Percentiles rank a stretch among this genome's conserved stretches.
phyloP scores from a whole-genome alignment of 1,284 basidiomycete species.

The Pseudozyma tsukubaensis region DNA sequence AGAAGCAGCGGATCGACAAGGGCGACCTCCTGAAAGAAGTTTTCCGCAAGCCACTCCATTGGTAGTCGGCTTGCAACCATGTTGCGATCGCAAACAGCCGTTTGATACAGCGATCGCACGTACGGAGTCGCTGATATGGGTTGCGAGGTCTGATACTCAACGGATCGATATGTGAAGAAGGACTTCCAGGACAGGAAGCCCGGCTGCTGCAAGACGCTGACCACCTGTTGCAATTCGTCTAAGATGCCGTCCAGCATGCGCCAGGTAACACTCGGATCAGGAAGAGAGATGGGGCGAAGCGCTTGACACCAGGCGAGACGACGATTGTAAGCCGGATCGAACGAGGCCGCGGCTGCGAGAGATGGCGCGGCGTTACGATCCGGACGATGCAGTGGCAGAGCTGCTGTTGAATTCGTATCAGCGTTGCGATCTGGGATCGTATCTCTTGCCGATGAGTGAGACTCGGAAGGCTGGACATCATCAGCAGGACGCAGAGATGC shows the following conservation, averaged over 20 bases:
- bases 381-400: conserved; percentile 15
- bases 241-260: conserved; percentile 72
- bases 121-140: conserved; percentile 31
- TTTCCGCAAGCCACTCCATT: conserved; percentile 40
- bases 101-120: conserved; percentile 43
- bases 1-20: conserved; percentile 43
- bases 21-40: conserved; percentile 46
- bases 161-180: conserved; percentile 40
- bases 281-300: conserved; percentile 75
- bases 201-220: conserved; percentile 28
- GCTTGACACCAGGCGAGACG: conserved; percentile 80
- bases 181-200: conserved; percentile 40
- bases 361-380: conserved; percentile 59
- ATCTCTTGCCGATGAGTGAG: neutral
- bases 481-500: conserved; percentile 10
- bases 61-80: conserved; percentile 47
- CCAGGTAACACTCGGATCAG: conserved; percentile 74
- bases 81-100: conserved; percentile 46
- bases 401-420: neutral
- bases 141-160: conserved; percentile 28
- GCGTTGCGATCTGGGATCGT: neutral
- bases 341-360: conserved; percentile 74
- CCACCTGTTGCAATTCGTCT: conserved; percentile 74
- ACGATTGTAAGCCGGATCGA: conserved; percentile 79
- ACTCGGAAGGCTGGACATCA: neutral